These are phyloP conservation scores for Paramarasmius palmivorus DNA, from an alignment of 1,284 basidiomycete species.

Conservation along the genomic window DNA sequence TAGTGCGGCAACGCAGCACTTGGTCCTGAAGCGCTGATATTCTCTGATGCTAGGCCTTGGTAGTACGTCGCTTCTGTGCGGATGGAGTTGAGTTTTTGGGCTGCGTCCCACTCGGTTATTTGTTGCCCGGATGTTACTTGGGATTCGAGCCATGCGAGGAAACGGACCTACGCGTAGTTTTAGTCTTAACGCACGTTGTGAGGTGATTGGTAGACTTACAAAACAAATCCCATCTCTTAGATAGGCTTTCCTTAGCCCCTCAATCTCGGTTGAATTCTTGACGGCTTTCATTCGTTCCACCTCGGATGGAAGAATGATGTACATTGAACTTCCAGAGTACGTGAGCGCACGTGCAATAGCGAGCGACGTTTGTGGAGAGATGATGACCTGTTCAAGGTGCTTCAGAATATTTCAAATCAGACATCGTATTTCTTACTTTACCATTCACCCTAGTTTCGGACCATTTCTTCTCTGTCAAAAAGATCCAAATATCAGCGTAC, in stretches of 20 bases:
- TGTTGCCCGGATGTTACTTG: conserved; percentile 67
- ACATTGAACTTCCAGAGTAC: conserved; percentile 73
- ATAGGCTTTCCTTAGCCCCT: conserved; percentile 84
- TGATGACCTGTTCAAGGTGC: conserved; percentile 44
- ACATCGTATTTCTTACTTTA: no score
- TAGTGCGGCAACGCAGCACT: conserved; percentile 97
- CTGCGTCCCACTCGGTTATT: conserved; percentile 91
- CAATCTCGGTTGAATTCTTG: conserved; percentile 87
- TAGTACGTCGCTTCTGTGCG: conserved; percentile 75
- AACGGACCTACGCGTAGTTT: conserved; percentile 49
- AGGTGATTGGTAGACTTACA: conserved; percentile 44
- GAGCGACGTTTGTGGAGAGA: conserved; percentile 71
- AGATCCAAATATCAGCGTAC: conserved; percentile 80
- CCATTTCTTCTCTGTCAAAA: conserved; percentile 38
- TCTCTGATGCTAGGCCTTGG: conserved; percentile 90
- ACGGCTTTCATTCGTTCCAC: conserved; percentile 82
- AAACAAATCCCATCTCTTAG: conserved; percentile 91
- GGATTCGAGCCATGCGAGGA: conserved; percentile 90
- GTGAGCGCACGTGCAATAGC: conserved; percentile 81
- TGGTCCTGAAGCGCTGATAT: conserved; percentile 87
- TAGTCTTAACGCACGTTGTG: conserved; percentile 20
- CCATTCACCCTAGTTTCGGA: not conserved
- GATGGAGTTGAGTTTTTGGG: conserved; percentile 79
- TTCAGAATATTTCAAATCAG: not conserved
- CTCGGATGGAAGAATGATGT: conserved; percentile 63